phyloP scores from a whole-genome alignment of 768 basidiomycete species.

The Paxillus involutus region DNA sequence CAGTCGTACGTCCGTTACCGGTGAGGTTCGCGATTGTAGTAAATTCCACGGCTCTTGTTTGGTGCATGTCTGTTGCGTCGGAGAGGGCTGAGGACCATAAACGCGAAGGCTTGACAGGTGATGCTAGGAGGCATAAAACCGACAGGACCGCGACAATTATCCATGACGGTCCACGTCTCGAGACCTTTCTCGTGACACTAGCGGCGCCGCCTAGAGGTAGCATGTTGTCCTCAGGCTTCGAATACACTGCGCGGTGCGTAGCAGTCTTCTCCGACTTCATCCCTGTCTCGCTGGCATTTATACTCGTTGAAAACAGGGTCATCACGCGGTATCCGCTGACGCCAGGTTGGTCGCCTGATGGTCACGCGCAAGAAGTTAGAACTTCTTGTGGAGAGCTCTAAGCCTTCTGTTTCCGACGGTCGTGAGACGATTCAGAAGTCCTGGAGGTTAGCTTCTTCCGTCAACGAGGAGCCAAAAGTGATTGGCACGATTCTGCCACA shows the following conservation, averaged over 20 bases:
- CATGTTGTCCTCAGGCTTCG: not conserved
- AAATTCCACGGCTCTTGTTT: not conserved
- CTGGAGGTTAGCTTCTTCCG: not conserved
- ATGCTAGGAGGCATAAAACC: constrained; percentile 16
- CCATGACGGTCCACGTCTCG: constrained; percentile 10
- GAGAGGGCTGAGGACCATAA: not conserved
- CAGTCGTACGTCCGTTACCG: constrained; percentile 35
- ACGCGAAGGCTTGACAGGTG: constrained; percentile 3
- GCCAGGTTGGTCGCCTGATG: not conserved
- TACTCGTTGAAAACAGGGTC: not conserved
- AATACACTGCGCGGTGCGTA: not conserved
- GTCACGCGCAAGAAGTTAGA: not conserved
- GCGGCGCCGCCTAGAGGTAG: not conserved
- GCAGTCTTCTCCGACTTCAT: constrained; percentile 1
- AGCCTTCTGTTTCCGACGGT: not conserved
- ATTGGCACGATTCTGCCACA: too few species aligned
- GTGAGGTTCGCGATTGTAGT: constrained; percentile 6
- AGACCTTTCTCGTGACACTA: constrained; percentile 2
- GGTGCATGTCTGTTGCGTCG: not conserved
- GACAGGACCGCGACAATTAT: constrained; percentile 14
- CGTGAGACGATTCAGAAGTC: not conserved
- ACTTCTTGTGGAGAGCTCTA: not conserved
- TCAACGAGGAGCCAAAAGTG: not conserved
- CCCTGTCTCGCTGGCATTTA: not conserved
- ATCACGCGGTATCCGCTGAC: constrained; percentile 2